Conservation (phyloP, 2,329 filamentous ascomycete genomes). For the Hymenoscyphus albidus region DNA sequence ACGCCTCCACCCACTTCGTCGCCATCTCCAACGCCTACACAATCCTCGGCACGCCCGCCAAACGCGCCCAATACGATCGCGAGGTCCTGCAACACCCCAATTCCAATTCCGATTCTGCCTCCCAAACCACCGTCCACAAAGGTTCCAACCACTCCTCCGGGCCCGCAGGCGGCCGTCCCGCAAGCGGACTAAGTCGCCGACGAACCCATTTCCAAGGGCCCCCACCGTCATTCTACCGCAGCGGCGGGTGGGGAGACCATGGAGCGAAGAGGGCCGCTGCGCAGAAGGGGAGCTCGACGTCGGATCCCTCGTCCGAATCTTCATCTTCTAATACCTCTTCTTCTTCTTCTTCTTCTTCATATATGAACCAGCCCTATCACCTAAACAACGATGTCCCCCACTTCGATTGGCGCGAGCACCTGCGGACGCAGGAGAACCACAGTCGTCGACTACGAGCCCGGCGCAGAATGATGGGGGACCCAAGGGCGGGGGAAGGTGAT, state of each 20-base stretch:
- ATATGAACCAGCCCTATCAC: constrained; percentile 34
- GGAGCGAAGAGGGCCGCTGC: constrained; percentile 54
- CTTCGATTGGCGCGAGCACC: constrained; percentile 73
- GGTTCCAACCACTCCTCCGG: constrained; percentile 54
- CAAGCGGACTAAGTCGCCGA: constrained; percentile 75
- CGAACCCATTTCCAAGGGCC: constrained; percentile 76
- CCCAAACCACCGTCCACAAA: constrained; percentile 18
- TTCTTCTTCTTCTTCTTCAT: constrained; percentile 35
- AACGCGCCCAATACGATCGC: constrained; percentile 78
- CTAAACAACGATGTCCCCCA: constrained; percentile 58
- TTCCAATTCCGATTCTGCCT: constrained; percentile 20
- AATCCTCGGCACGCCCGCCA: constrained; percentile 66
- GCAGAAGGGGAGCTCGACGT: constrained; percentile 35
- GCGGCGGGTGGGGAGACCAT: constrained; percentile 72
- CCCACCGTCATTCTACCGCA: constrained; percentile 82
- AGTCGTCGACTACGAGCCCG: constrained; percentile 33
- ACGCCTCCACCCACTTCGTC: constrained; percentile 72
- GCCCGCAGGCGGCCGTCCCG: constrained; percentile 70
- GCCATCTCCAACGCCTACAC: constrained; percentile 81
- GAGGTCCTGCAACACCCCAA: constrained; percentile 45
- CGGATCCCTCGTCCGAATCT: constrained; percentile 40
- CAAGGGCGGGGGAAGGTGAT: constrained; percentile 11
- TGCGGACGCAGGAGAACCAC: constrained; percentile 59
- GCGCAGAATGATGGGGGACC: constrained; percentile 28
- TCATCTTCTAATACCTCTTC: not conserved